Conservation (phyloP, 2,329 filamentous ascomycete genomes). For the Sporothrix protearum region DNA sequence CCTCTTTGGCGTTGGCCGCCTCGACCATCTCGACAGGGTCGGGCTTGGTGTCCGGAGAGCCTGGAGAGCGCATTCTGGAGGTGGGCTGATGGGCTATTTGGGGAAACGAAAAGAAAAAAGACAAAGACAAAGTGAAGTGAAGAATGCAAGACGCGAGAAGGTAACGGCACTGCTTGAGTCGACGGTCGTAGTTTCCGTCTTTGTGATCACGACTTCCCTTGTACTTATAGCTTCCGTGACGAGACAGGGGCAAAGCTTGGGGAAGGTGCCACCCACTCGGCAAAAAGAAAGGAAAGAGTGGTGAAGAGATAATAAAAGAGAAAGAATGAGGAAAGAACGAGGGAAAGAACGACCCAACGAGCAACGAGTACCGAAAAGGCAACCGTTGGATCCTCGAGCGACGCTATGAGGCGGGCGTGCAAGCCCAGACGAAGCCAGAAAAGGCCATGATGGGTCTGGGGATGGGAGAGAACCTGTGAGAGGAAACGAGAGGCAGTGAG, state of each 20-base stretch:
- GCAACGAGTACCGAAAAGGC: neutral
- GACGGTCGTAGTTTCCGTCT: neutral
- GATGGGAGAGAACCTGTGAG: too few species aligned
- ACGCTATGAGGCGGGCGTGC: neutral
- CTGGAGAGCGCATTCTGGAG: neutral
- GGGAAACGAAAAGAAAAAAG: neutral
- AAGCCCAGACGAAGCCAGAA: neutral
- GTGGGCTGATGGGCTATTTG: neutral
- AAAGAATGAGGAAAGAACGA: neutral
- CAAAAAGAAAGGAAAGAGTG: neutral
- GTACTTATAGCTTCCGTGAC: conserved; percentile 3
- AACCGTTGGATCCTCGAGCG: neutral
- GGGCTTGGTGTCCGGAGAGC: neutral
- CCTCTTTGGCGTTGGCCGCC: conserved; percentile 3
- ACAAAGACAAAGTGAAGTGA: neutral
- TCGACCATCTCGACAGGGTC: conserved; percentile 17
- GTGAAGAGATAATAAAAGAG: too few species aligned
- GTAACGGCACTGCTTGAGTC: neutral
- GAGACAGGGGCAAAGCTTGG: neutral
- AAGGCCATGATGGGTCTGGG: neutral
- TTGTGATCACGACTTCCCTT: neutral
- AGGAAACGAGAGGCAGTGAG: neutral
- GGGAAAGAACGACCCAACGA: neutral
- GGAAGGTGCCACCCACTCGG: neutral
- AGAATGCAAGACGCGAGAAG: neutral